These are phyloP conservation scores for Komagataella pastoris DNA, from an alignment of 805 yeast species.

Conservation along the genomic window DNA sequence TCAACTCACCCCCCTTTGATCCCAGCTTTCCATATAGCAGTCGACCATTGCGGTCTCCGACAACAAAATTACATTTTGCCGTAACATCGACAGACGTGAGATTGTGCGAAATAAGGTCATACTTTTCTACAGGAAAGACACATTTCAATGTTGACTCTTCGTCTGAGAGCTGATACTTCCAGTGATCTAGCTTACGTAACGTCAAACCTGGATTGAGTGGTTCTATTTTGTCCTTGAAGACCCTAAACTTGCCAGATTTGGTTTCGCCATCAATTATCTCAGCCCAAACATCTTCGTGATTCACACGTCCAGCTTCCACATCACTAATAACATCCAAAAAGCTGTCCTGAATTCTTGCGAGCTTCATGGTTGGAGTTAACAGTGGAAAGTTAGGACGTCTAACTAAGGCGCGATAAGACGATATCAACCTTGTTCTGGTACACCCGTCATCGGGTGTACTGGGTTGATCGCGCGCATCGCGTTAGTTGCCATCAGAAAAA, in stretches of 20 bases:
- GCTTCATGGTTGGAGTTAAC: background rate
- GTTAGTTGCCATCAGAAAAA: background rate
- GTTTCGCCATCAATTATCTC: background rate
- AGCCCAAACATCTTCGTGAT: background rate
- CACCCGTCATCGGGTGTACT: background rate
- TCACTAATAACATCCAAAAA: background rate
- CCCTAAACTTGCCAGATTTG: background rate
- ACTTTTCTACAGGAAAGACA: background rate
- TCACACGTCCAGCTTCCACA: background rate
- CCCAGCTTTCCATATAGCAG: slow-evolving; percentile 4
- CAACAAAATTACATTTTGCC: slow-evolving; percentile 1
- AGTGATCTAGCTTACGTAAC: background rate
- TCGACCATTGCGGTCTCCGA: slow-evolving; percentile 8
- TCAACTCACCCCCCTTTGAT: background rate
- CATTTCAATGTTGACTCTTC: background rate
- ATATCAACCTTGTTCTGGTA: background rate
- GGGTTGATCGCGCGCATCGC: background rate
- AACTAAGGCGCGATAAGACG: background rate
- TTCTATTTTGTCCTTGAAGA: background rate
- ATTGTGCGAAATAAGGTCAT: background rate
- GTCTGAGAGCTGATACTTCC: background rate
- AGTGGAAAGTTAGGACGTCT: background rate
- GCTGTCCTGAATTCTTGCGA: background rate
- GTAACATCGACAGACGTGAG: background rate
- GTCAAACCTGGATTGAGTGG: background rate